These are phyloP conservation scores for Populus tremula DNA, from an alignment of 345 rosid species.

Conservation along the genomic window DNA sequence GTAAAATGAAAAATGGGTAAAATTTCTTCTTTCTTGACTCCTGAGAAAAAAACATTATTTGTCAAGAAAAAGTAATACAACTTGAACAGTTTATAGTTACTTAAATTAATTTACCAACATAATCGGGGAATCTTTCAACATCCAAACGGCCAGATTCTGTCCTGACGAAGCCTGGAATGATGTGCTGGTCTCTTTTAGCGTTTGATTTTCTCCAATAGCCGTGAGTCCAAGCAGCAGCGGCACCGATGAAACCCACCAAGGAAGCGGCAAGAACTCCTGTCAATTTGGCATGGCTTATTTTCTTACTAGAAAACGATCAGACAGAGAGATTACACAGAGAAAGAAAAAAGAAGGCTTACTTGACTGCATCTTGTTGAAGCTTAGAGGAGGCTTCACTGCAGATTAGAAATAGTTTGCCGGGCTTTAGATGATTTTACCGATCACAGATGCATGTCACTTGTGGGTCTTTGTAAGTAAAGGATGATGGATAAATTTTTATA, in stretches of 20 bases:
- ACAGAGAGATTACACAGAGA: not conserved
- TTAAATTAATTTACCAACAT: slow-evolving; percentile 55
- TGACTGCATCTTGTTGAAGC: not conserved
- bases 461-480: too few species aligned
- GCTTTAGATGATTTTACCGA: too few species aligned
- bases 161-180: slow-evolving; percentile 45
- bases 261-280: slow-evolving; percentile 30
- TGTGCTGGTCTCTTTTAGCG: not conserved
- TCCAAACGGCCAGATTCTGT: slow-evolving; percentile 53
- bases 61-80: not conserved
- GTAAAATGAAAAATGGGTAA: too few species aligned
- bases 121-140: slow-evolving; percentile 80
- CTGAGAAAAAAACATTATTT: not conserved
- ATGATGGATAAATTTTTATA: too few species aligned
- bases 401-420: too few species aligned
- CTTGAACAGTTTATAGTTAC: not conserved
- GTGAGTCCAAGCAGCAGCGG: not conserved
- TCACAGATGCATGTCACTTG: too few species aligned
- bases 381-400: not conserved
- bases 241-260: slow-evolving; percentile 24
- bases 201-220: slow-evolving; percentile 21
- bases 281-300: slow-evolving; percentile 20
- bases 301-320: not conserved
- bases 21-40: not conserved
- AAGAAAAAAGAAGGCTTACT: not conserved